Evolutionary conservation across 441 rosid species (phyloP).

Genomic region (Mallotus japonicus): DNA sequence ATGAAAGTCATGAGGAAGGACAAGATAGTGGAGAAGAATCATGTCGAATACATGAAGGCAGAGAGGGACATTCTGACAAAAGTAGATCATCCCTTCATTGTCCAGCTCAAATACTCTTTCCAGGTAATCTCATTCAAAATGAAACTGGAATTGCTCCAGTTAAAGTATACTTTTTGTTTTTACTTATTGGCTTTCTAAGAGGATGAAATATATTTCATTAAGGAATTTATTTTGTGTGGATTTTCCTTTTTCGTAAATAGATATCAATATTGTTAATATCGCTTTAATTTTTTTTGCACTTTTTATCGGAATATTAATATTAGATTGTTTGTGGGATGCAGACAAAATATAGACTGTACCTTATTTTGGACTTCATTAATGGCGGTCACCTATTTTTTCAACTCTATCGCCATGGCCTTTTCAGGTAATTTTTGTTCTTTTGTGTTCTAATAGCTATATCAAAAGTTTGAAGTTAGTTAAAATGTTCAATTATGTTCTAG

Average conservation of each 20-base stretch:
- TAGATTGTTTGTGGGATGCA: constrained; percentile 33
- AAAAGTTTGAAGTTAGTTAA: constrained; percentile 20
- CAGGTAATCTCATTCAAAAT: constrained; percentile 44
- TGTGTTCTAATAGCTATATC: constrained; percentile 4
- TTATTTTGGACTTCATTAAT: constrained; percentile 84
- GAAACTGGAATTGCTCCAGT: background rate
- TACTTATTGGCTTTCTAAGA: background rate
- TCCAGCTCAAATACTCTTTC: constrained; percentile 82
- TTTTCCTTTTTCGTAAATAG: background rate
- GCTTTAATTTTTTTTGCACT: background rate
- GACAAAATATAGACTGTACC: constrained; percentile 89
- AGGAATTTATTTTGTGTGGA: background rate
- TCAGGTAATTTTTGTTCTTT: constrained; percentile 47
- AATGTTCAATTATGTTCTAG: constrained; percentile 35
- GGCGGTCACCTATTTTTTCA: constrained; percentile 98
- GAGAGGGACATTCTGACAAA: constrained; percentile 87
- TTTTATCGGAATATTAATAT: background rate
- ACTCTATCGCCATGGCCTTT: constrained; percentile 92
- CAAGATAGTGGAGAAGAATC: constrained; percentile 86
- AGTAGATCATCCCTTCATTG: constrained; percentile 88
- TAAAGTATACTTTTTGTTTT: background rate
- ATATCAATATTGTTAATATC: background rate
- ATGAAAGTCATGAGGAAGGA: constrained; percentile 99
- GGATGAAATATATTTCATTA: background rate
- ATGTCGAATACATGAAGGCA: constrained; percentile 89